Evolutionary conservation across 1,284 basidiomycete species (phyloP), one percentile per base, ranked within the genome.

Genomic region (Tausonia pullulans): DNA sequence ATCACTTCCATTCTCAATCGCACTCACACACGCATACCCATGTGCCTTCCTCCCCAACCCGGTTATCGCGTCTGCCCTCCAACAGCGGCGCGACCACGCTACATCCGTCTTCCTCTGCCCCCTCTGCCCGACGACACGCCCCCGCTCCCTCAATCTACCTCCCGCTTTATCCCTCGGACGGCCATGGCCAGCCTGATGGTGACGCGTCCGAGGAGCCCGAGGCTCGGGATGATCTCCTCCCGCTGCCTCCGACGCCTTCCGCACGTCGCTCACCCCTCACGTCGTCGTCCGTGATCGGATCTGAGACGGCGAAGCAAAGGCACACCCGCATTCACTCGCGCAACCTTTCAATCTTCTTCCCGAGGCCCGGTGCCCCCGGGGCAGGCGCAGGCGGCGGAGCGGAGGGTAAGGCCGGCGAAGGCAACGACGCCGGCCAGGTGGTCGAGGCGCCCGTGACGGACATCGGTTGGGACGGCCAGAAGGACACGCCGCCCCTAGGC

Each of bases 331-430:
- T 94, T 39, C 92, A 97, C 74, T 90, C 90, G 4, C 84, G 91
- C 60, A 97, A 96, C 72, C 79, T 96, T 1, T 92, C 89, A 2
- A 80, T 93, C 14, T 94, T 87, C 80, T 96, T 95, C 70, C 92
- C 93, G 4, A 82, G 86, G 52, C 89, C 90, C 0, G 88, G 87
- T 3, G 62, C 69, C 4, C 79, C 83, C 1, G 70, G 83, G 1
- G 82, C 83, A 0, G 76, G 79, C n/a, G n/a, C n/a, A n/a, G n/a
- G n/a, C n/a, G n/a, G n/a, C 0, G 79, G 81, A 2, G 79, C 83
- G 4, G 88, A 88, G 56, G 79, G 82, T 2, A 86, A 87, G 73
- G 41, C 55, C 5, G 85, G 87, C 71, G 84, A 84, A 68, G 82
- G 84, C 69, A 70, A 83, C 16, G 79, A 81, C 41, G 74, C 80